Percentiles rank a stretch among this genome's conserved stretches.
These are phyloP conservation scores for Metarhizium brunneum DNA, from an alignment of 2,329 filamentous ascomycete genomes.

Conservation along the genomic window DNA sequence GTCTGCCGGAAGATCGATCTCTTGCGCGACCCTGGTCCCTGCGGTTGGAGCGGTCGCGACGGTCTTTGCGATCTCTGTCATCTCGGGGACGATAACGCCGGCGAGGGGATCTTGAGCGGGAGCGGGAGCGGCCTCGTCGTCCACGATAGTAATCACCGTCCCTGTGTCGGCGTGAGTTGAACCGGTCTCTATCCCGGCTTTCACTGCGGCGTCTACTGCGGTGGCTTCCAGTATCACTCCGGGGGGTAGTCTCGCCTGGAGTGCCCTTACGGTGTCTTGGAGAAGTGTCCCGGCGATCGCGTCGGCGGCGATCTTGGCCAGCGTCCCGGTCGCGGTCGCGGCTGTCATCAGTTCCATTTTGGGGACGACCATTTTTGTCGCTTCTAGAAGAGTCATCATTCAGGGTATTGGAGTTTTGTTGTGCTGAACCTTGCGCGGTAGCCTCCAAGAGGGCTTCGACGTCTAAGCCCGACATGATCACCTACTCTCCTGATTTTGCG, in stretches of 20 bases:
- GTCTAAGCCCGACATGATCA: constrained; percentile 47
- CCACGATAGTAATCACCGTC: constrained; percentile 61
- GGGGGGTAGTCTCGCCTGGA: constrained; percentile 54
- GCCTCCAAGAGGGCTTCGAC: constrained; percentile 89
- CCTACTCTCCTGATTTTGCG: constrained; percentile 5
- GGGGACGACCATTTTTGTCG: constrained; percentile 16
- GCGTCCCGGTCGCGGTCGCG: constrained; percentile 47
- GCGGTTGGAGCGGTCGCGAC: constrained; percentile 38
- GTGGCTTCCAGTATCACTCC: constrained; percentile 69
- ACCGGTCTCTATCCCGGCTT: constrained; percentile 67
- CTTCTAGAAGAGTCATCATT: constrained; percentile 43
- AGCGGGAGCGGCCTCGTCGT: constrained; percentile 45
- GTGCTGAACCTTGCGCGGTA: constrained; percentile 55
- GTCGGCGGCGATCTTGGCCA: constrained; percentile 40
- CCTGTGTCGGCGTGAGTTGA: constrained; percentile 64
- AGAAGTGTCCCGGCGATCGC: constrained; percentile 45
- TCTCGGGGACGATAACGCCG: constrained; percentile 48
- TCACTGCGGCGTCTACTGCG: constrained; percentile 74
- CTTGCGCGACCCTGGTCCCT: constrained; percentile 45
- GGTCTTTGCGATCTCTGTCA: constrained; percentile 40
- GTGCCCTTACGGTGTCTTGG: constrained; percentile 37
- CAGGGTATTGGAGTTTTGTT: constrained; percentile 35
- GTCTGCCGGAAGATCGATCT: constrained; percentile 34
- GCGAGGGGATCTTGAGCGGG: constrained; percentile 63
- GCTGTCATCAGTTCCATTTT: constrained; percentile 43